phyloP scores from a whole-genome alignment of 2,329 filamentous ascomycete species.

The Diplocarpon mali region DNA sequence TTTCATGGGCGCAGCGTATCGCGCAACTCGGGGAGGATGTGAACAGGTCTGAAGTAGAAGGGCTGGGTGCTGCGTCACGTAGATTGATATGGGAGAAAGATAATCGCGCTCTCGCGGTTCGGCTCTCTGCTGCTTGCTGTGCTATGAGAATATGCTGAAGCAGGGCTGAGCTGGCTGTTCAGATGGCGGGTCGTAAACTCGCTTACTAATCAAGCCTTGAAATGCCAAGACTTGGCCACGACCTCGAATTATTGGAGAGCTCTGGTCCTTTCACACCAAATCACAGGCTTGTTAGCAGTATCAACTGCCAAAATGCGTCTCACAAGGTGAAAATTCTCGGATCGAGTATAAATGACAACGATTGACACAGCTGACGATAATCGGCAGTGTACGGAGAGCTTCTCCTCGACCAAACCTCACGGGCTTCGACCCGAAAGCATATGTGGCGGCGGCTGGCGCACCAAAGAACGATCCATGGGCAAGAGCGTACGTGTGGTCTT shows the following conservation, averaged over 20 bases:
- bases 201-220: slow-evolving; percentile 2
- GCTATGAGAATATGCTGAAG: not conserved
- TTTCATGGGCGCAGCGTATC: slow-evolving; percentile 27
- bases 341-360: not conserved
- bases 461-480: slow-evolving; percentile 56
- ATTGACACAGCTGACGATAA: slow-evolving; percentile 10
- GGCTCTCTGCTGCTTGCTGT: slow-evolving; percentile 1
- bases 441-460: slow-evolving; percentile 58
- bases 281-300: slow-evolving; percentile 12
- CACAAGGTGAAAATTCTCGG: slow-evolving; percentile 21
- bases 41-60: not conserved
- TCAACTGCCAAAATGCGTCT: slow-evolving; percentile 23
- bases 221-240: slow-evolving; percentile 10
- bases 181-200: slow-evolving; percentile 6
- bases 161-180: slow-evolving; percentile 7
- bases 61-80: not conserved
- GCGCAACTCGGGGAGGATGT: slow-evolving; percentile 7
- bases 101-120: not conserved
- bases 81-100: not conserved
- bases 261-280: not conserved
- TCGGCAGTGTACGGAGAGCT: slow-evolving; percentile 26
- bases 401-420: slow-evolving; percentile 58
- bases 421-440: slow-evolving; percentile 79
- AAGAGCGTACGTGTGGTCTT: slow-evolving; percentile 39
- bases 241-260: slow-evolving; percentile 5